These are phyloP conservation scores for Phytophthora pisi DNA, from an alignment of 352 stramenopile genomes.

Conservation along the genomic window DNA sequence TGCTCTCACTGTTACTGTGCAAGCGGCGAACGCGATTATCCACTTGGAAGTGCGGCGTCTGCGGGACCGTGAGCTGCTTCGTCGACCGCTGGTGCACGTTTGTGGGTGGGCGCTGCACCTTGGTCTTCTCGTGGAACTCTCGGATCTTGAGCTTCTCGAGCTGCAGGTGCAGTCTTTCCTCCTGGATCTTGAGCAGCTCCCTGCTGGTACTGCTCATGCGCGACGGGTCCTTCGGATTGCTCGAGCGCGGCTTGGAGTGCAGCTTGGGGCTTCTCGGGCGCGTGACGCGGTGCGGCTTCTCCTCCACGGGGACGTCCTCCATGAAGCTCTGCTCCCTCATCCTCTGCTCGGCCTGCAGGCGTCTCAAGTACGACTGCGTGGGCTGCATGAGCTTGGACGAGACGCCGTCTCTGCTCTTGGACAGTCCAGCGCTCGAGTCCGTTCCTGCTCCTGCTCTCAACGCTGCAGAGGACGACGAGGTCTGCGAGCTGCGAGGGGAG, in stretches of 20 bases:
- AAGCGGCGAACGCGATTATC: conserved; percentile 57
- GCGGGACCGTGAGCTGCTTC: conserved; percentile 81
- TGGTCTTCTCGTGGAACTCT: conserved; percentile 79
- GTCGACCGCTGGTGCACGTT: conserved; percentile 82
- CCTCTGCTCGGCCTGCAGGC: conserved; percentile 66
- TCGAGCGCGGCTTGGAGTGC: conserved; percentile 39
- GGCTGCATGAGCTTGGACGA: conserved; percentile 69
- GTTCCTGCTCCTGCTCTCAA: background rate
- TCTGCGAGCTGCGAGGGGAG: conserved; percentile 36
- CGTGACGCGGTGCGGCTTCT: conserved; percentile 60
- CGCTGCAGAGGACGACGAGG: conserved; percentile 26
- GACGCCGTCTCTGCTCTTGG: conserved; percentile 27
- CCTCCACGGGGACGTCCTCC: conserved; percentile 45
- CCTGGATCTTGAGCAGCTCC: conserved; percentile 78
- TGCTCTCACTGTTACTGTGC: conserved; percentile 29
- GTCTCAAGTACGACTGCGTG: conserved; percentile 64
- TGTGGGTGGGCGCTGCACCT: conserved; percentile 60
- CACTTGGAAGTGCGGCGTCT: conserved; percentile 70
- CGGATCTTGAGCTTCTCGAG: conserved; percentile 77
- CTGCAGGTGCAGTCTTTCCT: conserved; percentile 68
- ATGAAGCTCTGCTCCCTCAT: conserved; percentile 54
- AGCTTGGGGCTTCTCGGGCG: conserved; percentile 59
- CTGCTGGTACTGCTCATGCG: conserved; percentile 80
- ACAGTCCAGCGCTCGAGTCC: background rate
- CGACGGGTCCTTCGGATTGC: conserved; percentile 50